phyloP scores from a whole-genome alignment of 768 basidiomycete genomes.

The Russula virescens region DNA sequence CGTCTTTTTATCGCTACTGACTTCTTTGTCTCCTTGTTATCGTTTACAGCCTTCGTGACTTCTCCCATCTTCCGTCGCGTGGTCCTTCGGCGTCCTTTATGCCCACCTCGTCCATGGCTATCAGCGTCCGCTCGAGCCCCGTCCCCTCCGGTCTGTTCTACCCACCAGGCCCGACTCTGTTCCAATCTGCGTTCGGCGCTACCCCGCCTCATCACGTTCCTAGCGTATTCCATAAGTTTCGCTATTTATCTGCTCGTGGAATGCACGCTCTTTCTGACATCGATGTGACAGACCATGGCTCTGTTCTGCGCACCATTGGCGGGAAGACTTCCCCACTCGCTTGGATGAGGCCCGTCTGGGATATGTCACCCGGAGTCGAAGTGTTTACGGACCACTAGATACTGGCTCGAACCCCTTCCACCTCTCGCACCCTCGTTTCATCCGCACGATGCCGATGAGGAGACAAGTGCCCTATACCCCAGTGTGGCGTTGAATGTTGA shows the following conservation, averaged over 20 bases:
- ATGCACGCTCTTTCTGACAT: background rate
- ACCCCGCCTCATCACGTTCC: background rate
- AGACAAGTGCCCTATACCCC: no score
- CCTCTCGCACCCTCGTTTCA: background rate
- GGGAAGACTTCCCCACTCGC: constrained; percentile 20
- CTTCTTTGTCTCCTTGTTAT: background rate
- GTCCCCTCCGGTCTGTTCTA: background rate
- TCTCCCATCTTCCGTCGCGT: background rate
- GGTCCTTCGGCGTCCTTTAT: background rate
- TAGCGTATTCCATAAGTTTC: constrained; percentile 1
- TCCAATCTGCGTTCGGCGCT: background rate
- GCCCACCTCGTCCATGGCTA: background rate
- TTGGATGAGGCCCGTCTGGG: constrained; percentile 4
- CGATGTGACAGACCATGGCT: background rate
- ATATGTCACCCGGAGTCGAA: constrained; percentile 18
- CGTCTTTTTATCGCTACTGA: background rate
- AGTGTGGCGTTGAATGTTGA: no score
- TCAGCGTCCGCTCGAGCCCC: constrained; percentile 14
- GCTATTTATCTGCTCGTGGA: background rate
- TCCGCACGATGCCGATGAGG: background rate
- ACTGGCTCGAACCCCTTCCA: no score
- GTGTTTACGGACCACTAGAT: constrained; percentile 2
- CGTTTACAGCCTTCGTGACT: constrained; percentile 5
- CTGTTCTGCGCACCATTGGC: constrained; percentile 6
- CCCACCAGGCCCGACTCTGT: background rate